A percentile compares a stretch with the other conserved stretches of the same genome.
phyloP scores from a whole-genome alignment of 805 yeast genomes.

The Sugiyamaella americana region DNA sequence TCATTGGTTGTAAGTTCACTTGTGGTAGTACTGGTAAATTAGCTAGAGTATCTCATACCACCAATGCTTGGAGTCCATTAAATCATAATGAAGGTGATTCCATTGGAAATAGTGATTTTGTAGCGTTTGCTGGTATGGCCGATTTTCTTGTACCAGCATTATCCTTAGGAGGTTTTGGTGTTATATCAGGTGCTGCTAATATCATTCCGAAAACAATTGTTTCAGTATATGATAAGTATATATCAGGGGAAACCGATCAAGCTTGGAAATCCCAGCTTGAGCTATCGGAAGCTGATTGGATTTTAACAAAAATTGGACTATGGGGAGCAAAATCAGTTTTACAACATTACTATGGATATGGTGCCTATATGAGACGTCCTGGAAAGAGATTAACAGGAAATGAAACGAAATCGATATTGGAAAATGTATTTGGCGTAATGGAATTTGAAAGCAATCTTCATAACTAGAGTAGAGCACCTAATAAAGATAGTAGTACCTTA shows the following conservation, averaged over 20 bases:
- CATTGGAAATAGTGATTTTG: neutral
- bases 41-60: neutral
- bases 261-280: constrained; percentile 1
- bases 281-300: constrained; percentile 6
- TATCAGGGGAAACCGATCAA: neutral
- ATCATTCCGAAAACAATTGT: constrained; percentile 6
- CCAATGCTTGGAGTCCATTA: constrained; percentile 1
- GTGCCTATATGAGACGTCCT: neutral
- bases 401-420: neutral
- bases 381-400: neutral
- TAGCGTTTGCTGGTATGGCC: constrained; percentile 4
- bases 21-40: constrained; percentile 8
- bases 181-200: constrained; percentile 6
- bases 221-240: neutral
- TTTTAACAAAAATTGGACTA: constrained; percentile 20
- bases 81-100: neutral
- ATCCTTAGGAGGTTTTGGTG: constrained; percentile 3
- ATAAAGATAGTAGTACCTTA: no score
- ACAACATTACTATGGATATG: constrained; percentile 1
- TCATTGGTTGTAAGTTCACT: constrained; percentile 32
- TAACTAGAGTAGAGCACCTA: no score
- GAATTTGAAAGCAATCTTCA: no score
- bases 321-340: constrained; percentile 22
- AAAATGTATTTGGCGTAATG: no score
- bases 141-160: constrained; percentile 2